A percentile compares a stretch with the other conserved stretches of the same genome.
Evolutionary conservation across 2,329 filamentous ascomycete genomes (phyloP).

Genomic region (Ophiostoma ips): DNA sequence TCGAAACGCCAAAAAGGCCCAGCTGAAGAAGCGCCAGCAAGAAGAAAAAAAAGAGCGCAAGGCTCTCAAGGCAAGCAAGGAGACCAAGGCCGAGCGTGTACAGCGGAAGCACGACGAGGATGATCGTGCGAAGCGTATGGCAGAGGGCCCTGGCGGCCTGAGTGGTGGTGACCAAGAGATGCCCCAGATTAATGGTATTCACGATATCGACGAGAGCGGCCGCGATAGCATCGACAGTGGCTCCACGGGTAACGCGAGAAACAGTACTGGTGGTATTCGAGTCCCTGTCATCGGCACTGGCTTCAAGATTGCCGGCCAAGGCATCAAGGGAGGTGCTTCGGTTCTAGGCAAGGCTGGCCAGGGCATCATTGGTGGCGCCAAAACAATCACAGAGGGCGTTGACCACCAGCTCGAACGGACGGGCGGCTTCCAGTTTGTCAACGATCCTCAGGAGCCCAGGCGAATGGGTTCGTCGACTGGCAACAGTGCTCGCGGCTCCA

Average conservation of each 20-base stretch:
- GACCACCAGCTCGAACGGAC: constrained; percentile 39
- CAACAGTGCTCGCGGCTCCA: constrained; percentile 12
- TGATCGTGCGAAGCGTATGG: constrained; percentile 34
- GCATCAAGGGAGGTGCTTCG: constrained; percentile 11
- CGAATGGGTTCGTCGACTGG: constrained; percentile 1
- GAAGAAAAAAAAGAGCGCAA: constrained; percentile 52
- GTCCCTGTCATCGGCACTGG: constrained; percentile 8
- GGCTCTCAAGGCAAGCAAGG: constrained; percentile 31
- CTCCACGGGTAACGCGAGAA: background rate
- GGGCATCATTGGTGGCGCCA: constrained; percentile 35
- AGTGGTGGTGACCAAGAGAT: constrained; percentile 39
- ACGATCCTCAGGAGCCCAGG: background rate
- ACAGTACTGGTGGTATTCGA: background rate
- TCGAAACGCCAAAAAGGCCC: constrained; percentile 60
- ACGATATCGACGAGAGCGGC: constrained; percentile 8
- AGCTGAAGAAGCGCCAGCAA: constrained; percentile 53
- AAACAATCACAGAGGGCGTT: constrained; percentile 33
- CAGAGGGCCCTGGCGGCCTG: constrained; percentile 33
- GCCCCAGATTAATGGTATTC: constrained; percentile 31
- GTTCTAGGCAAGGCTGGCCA: constrained; percentile 33
- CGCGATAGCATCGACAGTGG: constrained; percentile 9
- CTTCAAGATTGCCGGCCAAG: constrained; percentile 20
- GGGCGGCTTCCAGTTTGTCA: constrained; percentile 35
- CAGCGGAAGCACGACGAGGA: constrained; percentile 35
- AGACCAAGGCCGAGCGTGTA: constrained; percentile 36